phyloP scores from a whole-genome alignment of 441 rosid genomes.

The Pelargonium citronellum region DNA sequence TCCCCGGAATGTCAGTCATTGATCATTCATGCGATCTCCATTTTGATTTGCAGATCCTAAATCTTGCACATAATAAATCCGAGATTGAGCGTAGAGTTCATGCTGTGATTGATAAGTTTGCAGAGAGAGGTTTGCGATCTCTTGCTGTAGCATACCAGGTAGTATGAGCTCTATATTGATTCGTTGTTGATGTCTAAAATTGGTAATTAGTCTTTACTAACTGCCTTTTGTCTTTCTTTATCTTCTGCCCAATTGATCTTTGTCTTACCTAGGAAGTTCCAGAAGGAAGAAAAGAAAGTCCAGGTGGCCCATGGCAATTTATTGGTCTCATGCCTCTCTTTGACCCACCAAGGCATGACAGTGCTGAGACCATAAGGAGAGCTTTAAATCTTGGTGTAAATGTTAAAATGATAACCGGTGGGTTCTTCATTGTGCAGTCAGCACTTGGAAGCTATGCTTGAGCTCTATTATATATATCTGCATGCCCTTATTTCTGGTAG shows the following conservation, averaged over 20 bases:
- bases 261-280: conserved; percentile 33
- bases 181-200: too few species aligned
- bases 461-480: not conserved
- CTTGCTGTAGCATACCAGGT: conserved; percentile 52
- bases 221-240: not conserved
- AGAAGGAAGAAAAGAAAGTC: conserved; percentile 38
- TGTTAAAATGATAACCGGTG: conserved; percentile 51
- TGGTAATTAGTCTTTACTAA: too few species aligned
- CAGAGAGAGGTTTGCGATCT: conserved; percentile 58
- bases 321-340: conserved; percentile 50
- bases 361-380: conserved; percentile 42
- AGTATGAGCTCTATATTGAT: not conserved
- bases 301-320: conserved; percentile 52
- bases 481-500: too few species aligned
- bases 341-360: conserved; percentile 43
- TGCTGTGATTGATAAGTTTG: conserved; percentile 58
- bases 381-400: conserved; percentile 47
- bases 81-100: conserved; percentile 46
- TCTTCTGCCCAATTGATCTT: conserved; percentile 5
- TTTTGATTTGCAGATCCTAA: not conserved
- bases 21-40: too few species aligned
- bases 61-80: conserved; percentile 19
- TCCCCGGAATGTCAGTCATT: not conserved
- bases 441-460: not conserved
- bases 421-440: too few species aligned